phyloP scores from a whole-genome alignment of 306 rosid genomes.

The Vigna nakashimae region DNA sequence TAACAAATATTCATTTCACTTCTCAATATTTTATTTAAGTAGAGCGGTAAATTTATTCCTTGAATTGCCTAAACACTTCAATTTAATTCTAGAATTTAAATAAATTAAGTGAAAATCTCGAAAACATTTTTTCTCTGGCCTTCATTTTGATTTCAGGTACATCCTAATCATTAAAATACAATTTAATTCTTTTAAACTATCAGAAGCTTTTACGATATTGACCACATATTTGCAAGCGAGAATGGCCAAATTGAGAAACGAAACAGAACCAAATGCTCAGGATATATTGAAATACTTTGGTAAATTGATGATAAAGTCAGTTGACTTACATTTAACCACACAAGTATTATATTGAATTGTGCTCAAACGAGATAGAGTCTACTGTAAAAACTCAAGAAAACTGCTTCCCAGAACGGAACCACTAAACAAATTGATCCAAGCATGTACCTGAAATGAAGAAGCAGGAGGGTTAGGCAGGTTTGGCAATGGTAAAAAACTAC shows the following conservation, averaged over 20 bases:
- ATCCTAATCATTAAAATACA: no score
- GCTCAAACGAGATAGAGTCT: conserved; percentile 28
- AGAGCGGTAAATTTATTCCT: no score
- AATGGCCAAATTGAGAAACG: background rate
- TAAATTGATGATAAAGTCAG: background rate
- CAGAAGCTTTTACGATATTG: background rate
- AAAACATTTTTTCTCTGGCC: no score
- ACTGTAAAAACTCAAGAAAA: conserved; percentile 22
- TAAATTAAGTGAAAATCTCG: no score
- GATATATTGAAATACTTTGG: background rate
- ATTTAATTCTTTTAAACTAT: no score
- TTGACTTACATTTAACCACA: background rate
- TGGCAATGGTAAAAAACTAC: background rate
- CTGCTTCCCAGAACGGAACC: conserved; percentile 15
- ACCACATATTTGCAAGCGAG: background rate
- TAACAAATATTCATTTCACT: no score
- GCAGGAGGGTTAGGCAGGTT: background rate
- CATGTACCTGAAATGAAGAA: conserved; percentile 51
- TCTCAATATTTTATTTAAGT: no score
- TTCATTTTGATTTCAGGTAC: no score
- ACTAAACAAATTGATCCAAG: conserved; percentile 30
- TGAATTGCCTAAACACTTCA: no score
- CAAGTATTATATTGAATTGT: conserved; percentile 1
- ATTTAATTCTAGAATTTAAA: no score
- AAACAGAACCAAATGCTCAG: background rate